Evolutionary conservation across 1,284 basidiomycete genomes (phyloP), one percentile per base, ranked within the genome.

Genomic region (Papiliotrema fonsecae): DNA sequence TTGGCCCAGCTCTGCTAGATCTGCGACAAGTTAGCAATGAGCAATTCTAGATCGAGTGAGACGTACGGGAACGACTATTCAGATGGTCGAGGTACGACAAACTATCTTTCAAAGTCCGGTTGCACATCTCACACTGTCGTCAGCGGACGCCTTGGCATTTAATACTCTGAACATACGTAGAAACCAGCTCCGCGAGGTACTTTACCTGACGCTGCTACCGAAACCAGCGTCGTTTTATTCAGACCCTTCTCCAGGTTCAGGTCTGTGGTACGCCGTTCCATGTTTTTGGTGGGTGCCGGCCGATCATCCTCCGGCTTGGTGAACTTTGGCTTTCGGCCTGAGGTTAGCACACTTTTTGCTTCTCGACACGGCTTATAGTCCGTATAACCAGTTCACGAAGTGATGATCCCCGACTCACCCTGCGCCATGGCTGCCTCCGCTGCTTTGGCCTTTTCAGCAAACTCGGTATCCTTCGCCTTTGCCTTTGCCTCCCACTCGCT

Each of bases 21-120:
- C 49, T 55, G 41, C 38, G 34, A 26, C 9, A 1, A 3, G 38
- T 43, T 41, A 36, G 30, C 10, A 1, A 11, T 9, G 25, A 18
- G 4, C 7, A 13, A 18, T 31, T 4, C 11, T 16, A 19, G 4
- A 32, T 35, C 32, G 27, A 13, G 6, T 11, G 5, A 3, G 26
- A 83, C 89, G 68, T 70, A 96, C 92, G 96, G 54, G 84, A 83
- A 75, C 92, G 81, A 42, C 88, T 85, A 72, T 98, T 99, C 50
- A 99, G 83, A 70, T 99, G 96, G 70, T 98, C 94, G 43, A 99
- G 77, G 69, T 97, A 98, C 1, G 84, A 87, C 24, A 86, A 80
- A 52, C 85, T 93, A 67, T 98, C 94, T 73, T 96, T 97, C 73
- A 90, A 88, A 19, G 88, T 96, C 58, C 89, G 78, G 60, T 83